Conservation (phyloP, 768 basidiomycete genomes). For the Rhodotorula diobovata region DNA sequence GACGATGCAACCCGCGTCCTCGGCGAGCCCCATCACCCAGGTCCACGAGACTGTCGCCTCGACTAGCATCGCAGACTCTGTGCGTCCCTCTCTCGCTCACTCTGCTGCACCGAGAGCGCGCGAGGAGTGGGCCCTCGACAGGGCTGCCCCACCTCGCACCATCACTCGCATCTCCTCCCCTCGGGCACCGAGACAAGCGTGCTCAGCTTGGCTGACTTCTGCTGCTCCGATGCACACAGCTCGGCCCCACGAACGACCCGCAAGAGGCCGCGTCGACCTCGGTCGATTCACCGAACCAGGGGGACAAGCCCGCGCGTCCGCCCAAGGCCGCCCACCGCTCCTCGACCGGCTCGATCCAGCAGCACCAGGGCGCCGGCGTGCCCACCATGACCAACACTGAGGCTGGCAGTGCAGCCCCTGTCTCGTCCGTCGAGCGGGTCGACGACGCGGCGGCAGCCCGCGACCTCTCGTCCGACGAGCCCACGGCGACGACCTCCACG, state of each 20-base stretch:
- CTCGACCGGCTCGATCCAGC: constrained; percentile 23
- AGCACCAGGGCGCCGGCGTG: background rate
- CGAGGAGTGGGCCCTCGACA: too few species aligned
- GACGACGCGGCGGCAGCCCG: constrained; percentile 3
- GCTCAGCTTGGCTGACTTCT: background rate
- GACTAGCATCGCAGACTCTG: background rate
- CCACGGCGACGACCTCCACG: too few species aligned
- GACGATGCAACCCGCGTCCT: background rate
- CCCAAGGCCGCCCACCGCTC: constrained; percentile 21
- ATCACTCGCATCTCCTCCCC: background rate
- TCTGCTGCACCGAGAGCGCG: too few species aligned
- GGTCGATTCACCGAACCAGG: background rate
- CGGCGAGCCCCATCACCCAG: background rate
- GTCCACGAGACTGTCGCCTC: background rate
- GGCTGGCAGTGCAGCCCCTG: background rate
- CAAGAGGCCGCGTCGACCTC: background rate
- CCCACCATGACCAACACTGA: background rate
- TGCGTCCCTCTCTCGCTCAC: background rate
- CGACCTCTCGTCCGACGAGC: background rate
- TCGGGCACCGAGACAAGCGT: background rate
- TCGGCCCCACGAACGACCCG: background rate
- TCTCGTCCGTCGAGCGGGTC: background rate
- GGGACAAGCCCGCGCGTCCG: constrained; percentile 15
- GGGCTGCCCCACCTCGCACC: background rate
- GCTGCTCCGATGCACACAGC: background rate